Percentiles rank a stretch among this genome's conserved stretches.
phyloP scores from a whole-genome alignment of 2,329 filamentous ascomycete species.

The Tothia fuscella region DNA sequence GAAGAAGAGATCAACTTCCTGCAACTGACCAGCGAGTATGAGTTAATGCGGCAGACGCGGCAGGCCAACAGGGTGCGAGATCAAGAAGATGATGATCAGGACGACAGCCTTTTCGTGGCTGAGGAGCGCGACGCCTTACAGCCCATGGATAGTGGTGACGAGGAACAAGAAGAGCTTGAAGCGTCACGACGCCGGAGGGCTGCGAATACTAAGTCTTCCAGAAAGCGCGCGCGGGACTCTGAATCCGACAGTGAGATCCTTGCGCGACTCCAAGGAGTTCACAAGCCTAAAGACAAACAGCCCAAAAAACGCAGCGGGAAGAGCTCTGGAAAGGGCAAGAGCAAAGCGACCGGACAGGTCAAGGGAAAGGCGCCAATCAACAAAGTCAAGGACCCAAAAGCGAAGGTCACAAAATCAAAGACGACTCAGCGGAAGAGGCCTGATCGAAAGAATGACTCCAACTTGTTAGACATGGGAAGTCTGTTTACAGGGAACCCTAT shows the following conservation, averaged over 20 bases:
- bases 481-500: slow-evolving; percentile 23
- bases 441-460: not conserved
- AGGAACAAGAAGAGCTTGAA: not conserved
- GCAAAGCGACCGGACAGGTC: not conserved
- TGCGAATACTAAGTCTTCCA: too few relatives aligned
- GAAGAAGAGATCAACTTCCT: slow-evolving; percentile 21
- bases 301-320: not conserved
- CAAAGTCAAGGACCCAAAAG: slow-evolving; percentile 13
- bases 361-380: slow-evolving; percentile 14
- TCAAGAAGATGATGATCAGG: slow-evolving; percentile 10
- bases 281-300: slow-evolving; percentile 1
- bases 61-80: slow-evolving; percentile 12
- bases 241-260: too few relatives aligned
- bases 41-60: slow-evolving; percentile 10
- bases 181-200: too few relatives aligned
- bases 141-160: not conserved
- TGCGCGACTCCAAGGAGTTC: too few relatives aligned
- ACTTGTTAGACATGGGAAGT: slow-evolving; percentile 2
- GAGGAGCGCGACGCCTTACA: too few relatives aligned
- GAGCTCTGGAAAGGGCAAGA: not conserved
- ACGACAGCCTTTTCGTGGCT: not conserved
- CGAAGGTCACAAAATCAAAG: slow-evolving; percentile 2
- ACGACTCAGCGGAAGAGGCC: slow-evolving; percentile 12
- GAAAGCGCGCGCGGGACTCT: too few relatives aligned
- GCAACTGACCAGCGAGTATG: slow-evolving; percentile 16